phyloP scores from a whole-genome alignment of 192 early-diverging fungal genomes.

The Chytriomyces sp. region DNA sequence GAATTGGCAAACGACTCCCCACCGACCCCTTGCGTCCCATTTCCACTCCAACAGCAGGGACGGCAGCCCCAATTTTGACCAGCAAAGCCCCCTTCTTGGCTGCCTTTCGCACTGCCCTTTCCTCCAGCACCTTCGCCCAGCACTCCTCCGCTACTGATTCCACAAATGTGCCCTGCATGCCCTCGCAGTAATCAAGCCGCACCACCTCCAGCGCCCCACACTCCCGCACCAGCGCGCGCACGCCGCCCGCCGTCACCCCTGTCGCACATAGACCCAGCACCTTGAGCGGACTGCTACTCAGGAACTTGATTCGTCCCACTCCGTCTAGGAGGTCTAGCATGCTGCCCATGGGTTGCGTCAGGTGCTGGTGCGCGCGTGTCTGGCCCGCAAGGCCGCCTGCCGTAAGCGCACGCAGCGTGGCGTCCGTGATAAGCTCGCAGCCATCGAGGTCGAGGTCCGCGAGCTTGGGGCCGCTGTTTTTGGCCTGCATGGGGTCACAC shows the following conservation, averaged over 20 bases:
- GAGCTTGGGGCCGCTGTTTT: neutral
- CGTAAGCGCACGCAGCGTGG: neutral
- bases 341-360: neutral
- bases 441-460: constrained; percentile 17
- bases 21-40: constrained; percentile 5
- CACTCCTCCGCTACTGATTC: constrained; percentile 21
- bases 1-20: constrained; percentile 15
- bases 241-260: neutral
- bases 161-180: constrained; percentile 19
- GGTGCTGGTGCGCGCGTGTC: neutral
- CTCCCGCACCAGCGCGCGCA: constrained; percentile 16
- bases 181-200: constrained; percentile 27
- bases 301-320: constrained; percentile 17
- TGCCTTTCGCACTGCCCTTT: neutral
- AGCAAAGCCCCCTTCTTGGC: neutral
- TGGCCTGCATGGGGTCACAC: neutral
- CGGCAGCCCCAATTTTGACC: neutral
- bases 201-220: constrained; percentile 26
- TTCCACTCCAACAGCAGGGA: neutral
- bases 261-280: constrained; percentile 6
- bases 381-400: neutral
- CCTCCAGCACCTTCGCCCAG: constrained; percentile 13
- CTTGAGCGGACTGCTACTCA: constrained; percentile 8
- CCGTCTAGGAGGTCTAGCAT: constrained; percentile 25
- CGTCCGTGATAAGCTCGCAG: constrained; percentile 2